Percentiles rank a stretch among this genome's conserved stretches.
Evolutionary conservation across 257 asterid genomes (phyloP).

Genomic region (Anisodus tanguticus): DNA sequence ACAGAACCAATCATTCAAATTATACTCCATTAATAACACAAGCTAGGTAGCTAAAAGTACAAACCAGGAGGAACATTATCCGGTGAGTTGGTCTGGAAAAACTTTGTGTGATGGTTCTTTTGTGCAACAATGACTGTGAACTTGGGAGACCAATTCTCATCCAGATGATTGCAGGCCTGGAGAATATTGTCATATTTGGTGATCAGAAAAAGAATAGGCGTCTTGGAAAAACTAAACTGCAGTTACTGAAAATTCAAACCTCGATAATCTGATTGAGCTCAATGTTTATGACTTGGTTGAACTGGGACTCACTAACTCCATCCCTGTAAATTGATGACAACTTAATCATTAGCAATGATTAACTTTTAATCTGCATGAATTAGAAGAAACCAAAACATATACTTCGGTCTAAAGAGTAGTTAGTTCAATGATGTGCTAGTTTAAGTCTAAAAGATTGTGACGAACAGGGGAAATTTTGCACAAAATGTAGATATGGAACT

Average conservation of each 20-base stretch:
- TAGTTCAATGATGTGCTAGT: background rate
- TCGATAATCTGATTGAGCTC: slow-evolving; percentile 71
- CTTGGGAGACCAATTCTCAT: slow-evolving; percentile 62
- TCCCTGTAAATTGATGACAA: slow-evolving; percentile 47
- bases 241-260: slow-evolving; percentile 41
- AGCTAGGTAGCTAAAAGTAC: background rate
- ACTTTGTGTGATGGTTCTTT: slow-evolving; percentile 75
- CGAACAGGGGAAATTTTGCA: background rate
- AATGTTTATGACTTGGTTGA: slow-evolving; percentile 67
- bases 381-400: background rate
- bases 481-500: background rate
- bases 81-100: slow-evolving; percentile 51
- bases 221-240: background rate
- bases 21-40: background rate
- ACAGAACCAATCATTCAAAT: slow-evolving; percentile 2
- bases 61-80: slow-evolving; percentile 77
- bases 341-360: slow-evolving; percentile 1
- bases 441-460: background rate
- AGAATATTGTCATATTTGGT: background rate
- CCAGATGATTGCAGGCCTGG: slow-evolving; percentile 71
- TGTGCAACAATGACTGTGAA: slow-evolving; percentile 67
- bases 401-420: background rate
- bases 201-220: background rate
- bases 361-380: background rate
- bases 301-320: slow-evolving; percentile 80